phyloP scores from a whole-genome alignment of 805 yeast genomes.

The Lachancea fermentati region DNA sequence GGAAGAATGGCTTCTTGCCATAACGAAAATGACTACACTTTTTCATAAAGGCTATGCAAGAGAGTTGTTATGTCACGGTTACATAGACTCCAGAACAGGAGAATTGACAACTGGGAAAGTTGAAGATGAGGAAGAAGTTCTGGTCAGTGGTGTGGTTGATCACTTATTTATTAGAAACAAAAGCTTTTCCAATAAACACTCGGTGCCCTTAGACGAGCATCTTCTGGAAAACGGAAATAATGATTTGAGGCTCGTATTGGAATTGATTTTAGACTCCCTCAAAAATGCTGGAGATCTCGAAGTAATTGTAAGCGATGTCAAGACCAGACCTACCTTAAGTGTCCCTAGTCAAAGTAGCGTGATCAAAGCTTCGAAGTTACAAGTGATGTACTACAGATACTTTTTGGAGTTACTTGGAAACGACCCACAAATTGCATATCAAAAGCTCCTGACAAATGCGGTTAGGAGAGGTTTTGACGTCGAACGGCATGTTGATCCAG shows the following conservation, averaged over 20 bases:
- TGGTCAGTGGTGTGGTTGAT: conserved; percentile 65
- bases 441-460: conserved; percentile 42
- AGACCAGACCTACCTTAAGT: conserved; percentile 44
- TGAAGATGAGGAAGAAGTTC: conserved; percentile 30
- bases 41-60: conserved; percentile 49
- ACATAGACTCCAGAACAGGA: conserved; percentile 32
- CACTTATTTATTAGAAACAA: conserved; percentile 29
- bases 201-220: conserved; percentile 1
- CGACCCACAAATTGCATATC: conserved; percentile 33
- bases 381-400: conserved; percentile 53
- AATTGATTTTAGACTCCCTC: conserved; percentile 2
- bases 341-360: conserved; percentile 50
- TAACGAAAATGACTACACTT: conserved; percentile 38
- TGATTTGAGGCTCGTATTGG: conserved; percentile 18
- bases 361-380: conserved; percentile 45
- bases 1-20: conserved; percentile 38
- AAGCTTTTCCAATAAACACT: conserved; percentile 1
- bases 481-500: conserved; percentile 43
- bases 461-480: conserved; percentile 42
- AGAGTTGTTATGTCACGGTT: conserved; percentile 55
- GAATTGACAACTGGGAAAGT: conserved; percentile 12
- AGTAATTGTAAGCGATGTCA: conserved; percentile 48
- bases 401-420: conserved; percentile 39
- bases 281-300: conserved; percentile 12
- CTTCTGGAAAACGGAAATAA: conserved; percentile 2